Percentiles rank a stretch among this genome's conserved stretches.
Evolutionary conservation across 2,329 filamentous ascomycete genomes (phyloP).

Genomic region (Aspergillus phoenicis): DNA sequence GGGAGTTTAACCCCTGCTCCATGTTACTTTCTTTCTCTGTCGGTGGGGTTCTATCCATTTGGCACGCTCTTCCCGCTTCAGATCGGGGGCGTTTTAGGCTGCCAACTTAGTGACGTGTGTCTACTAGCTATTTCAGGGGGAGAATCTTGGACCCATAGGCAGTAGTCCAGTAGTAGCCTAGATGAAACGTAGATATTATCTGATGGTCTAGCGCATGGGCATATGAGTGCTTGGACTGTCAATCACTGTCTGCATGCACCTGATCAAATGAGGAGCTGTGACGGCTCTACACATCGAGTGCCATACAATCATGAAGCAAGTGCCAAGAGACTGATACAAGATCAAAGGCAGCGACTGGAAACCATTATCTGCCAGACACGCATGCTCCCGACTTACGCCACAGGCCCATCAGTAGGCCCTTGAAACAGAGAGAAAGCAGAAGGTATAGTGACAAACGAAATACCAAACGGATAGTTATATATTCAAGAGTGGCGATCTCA

Average conservation of each 20-base stretch:
- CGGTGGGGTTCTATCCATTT: neutral
- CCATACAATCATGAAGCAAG: too few relatives aligned
- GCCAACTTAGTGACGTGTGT: neutral
- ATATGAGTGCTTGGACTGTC: too few relatives aligned
- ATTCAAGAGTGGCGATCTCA: conserved; percentile 69
- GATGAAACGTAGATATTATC: neutral
- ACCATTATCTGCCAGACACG: too few relatives aligned
- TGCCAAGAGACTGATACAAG: too few relatives aligned
- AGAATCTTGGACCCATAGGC: neutral
- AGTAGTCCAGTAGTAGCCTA: neutral
- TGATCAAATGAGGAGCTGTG: too few relatives aligned
- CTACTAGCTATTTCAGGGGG: neutral
- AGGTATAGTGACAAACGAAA: neutral
- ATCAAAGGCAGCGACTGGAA: too few relatives aligned
- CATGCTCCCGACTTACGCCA: too few relatives aligned
- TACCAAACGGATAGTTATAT: conserved; percentile 12
- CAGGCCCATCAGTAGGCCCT: too few relatives aligned
- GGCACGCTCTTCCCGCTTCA: neutral
- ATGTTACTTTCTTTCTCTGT: neutral
- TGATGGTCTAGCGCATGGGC: neutral
- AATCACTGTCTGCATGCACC: too few relatives aligned
- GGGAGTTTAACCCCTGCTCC: too few relatives aligned
- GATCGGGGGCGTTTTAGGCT: neutral
- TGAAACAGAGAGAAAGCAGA: too few relatives aligned
- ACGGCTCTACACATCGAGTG: too few relatives aligned